phyloP scores from a whole-genome alignment of 441 rosid genomes.

The California macrophylla region DNA sequence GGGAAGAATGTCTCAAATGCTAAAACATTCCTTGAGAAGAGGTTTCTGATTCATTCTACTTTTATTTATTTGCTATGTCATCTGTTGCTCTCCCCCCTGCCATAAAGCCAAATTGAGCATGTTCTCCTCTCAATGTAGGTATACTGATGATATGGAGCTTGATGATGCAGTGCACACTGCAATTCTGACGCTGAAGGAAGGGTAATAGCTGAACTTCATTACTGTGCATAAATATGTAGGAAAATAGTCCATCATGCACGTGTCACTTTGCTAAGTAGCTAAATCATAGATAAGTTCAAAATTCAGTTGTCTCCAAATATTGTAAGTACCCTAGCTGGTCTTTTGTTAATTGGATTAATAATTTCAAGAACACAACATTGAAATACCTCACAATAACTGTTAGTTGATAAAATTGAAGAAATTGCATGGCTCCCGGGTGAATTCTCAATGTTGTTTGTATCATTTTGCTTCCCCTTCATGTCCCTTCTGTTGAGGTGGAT shows the following conservation, averaged over 20 bases:
- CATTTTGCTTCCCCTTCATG: not conserved
- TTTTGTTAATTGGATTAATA: no score
- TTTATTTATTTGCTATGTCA: not conserved
- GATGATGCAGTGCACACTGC: slow-evolving; percentile 99
- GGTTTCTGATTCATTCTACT: slow-evolving; percentile 27
- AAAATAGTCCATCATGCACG: not conserved
- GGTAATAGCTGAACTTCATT: slow-evolving; percentile 37
- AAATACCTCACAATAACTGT: not conserved
- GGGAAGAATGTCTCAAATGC: slow-evolving; percentile 94
- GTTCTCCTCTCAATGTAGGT: slow-evolving; percentile 31
- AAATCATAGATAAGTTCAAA: not conserved
- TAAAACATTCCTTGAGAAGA: slow-evolving; percentile 94
- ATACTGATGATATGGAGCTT: slow-evolving; percentile 97
- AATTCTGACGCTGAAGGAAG: slow-evolving; percentile 86
- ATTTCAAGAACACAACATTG: not conserved
- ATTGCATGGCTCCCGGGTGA: not conserved
- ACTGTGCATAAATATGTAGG: not conserved
- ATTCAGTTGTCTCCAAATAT: not conserved
- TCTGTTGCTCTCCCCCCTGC: not conserved
- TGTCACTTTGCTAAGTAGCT: not conserved
- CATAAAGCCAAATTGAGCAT: not conserved
- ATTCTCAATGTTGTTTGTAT: not conserved
- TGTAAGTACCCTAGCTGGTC: not conserved
- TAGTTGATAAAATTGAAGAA: not conserved
- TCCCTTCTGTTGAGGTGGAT: not conserved